Conservation (phyloP, 2,329 filamentous ascomycete species). For the Neonectria faginata region DNA sequence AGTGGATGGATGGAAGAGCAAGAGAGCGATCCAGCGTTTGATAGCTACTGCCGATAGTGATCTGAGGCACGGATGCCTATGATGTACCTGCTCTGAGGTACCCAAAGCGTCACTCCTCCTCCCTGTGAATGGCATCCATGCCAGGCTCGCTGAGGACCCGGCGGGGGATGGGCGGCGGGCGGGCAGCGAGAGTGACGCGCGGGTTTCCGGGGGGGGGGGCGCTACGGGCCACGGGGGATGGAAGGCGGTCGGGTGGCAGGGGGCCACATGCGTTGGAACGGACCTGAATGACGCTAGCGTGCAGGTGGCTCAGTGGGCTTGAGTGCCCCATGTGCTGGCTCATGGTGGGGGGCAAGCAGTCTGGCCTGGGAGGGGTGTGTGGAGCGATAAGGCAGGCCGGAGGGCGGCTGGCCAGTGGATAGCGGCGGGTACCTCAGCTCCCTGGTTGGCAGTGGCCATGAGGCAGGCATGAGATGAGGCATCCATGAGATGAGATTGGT, state of each 20-base stretch:
- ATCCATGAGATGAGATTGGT: slow-evolving; percentile 4
- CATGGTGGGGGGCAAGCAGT: slow-evolving; percentile 20
- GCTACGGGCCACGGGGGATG: slow-evolving; percentile 7
- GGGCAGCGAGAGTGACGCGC: slow-evolving; percentile 25
- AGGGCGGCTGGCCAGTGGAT: slow-evolving; percentile 25
- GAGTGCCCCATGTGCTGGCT: slow-evolving; percentile 3
- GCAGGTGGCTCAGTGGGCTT: slow-evolving; percentile 20
- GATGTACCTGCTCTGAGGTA: slow-evolving; percentile 22
- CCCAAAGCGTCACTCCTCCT: background rate
- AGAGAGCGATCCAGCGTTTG: slow-evolving; percentile 15
- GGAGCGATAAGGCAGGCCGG: slow-evolving; percentile 31
- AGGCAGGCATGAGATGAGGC: slow-evolving; percentile 15
- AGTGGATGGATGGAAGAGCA: slow-evolving; percentile 2
- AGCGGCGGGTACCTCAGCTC: slow-evolving; percentile 27
- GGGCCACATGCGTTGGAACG: slow-evolving; percentile 35
- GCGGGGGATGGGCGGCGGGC: slow-evolving; percentile 4
- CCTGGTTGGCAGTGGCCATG: slow-evolving; percentile 6
- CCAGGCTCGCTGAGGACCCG: background rate
- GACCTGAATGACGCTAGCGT: slow-evolving; percentile 31
- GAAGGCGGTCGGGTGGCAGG: slow-evolving; percentile 24
- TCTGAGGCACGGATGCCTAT: slow-evolving; percentile 20
- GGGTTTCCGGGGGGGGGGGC: slow-evolving; percentile 27
- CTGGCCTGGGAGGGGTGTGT: slow-evolving; percentile 17
- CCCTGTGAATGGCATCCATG: background rate
- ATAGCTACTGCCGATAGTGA: slow-evolving; percentile 21